A percentile compares a stretch with the other conserved stretches of the same genome.
These are phyloP conservation scores for Colletotrichum abscissum DNA, from an alignment of 2,329 filamentous ascomycete species.

Conservation along the genomic window DNA sequence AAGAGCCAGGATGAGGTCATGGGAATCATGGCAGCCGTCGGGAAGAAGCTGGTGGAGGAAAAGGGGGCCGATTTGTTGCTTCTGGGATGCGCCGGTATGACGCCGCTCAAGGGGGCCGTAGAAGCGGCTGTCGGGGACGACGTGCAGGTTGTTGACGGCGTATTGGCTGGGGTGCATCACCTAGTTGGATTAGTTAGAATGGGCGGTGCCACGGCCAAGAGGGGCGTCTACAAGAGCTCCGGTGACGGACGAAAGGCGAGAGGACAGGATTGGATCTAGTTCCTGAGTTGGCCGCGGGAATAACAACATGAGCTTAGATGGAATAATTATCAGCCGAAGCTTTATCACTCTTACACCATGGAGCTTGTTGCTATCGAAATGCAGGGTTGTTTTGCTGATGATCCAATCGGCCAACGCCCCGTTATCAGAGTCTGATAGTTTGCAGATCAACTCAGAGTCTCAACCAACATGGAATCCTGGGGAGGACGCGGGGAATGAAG, in stretches of 20 bases:
- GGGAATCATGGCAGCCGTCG: constrained; percentile 24
- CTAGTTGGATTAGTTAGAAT: constrained; percentile 23
- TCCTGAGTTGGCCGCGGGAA: not conserved
- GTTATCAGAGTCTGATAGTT: constrained; percentile 7
- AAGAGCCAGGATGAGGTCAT: constrained; percentile 29
- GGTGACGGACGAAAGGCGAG: constrained; percentile 23
- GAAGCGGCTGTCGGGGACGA: constrained; percentile 23
- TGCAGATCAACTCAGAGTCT: not conserved
- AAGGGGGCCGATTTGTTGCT: constrained; percentile 22
- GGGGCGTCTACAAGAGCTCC: constrained; percentile 24
- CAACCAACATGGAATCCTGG: constrained; percentile 5
- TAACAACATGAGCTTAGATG: not conserved
- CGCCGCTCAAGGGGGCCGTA: constrained; percentile 24
- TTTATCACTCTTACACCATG: not conserved
- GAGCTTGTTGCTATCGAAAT: not conserved
- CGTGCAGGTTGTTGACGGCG: constrained; percentile 25
- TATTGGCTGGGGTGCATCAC: constrained; percentile 26
- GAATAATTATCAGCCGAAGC: not conserved
- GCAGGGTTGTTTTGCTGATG: not conserved
- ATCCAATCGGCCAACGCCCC: constrained; percentile 21
- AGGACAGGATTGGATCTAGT: constrained; percentile 26
- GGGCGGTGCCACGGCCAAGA: constrained; percentile 24
- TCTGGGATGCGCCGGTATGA: constrained; percentile 27
- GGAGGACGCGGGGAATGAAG: constrained; percentile 15
- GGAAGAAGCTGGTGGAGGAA: constrained; percentile 18